Conservation (phyloP, 306 rosid genomes). For the Lathyrus sativus region DNA sequence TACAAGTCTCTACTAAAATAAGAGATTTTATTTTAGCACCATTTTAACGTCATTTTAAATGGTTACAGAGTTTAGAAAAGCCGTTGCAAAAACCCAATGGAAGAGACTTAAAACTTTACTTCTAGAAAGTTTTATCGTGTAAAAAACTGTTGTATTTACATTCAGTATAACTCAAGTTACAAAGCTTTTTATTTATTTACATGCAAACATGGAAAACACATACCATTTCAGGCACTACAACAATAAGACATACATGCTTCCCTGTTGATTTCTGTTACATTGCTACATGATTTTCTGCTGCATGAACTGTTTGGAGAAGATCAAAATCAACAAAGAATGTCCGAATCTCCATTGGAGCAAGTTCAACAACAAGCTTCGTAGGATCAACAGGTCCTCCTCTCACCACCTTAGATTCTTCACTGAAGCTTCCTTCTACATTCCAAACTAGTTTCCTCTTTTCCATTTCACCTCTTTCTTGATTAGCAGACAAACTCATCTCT, state of each 20-base stretch:
- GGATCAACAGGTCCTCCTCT: slow-evolving; percentile 80
- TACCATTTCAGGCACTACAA: slow-evolving; percentile 14
- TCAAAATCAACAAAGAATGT: slow-evolving; percentile 53
- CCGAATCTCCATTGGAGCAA: slow-evolving; percentile 85
- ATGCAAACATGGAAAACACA: neutral
- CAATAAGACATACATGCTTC: slow-evolving; percentile 15
- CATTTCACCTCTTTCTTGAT: slow-evolving; percentile 83
- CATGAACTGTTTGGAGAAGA: slow-evolving; percentile 40
- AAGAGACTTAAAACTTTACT: neutral
- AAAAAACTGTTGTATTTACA: neutral
- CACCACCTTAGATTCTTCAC: slow-evolving; percentile 54
- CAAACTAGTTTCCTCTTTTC: slow-evolving; percentile 68
- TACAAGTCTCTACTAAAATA: too few species aligned
- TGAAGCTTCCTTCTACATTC: slow-evolving; percentile 73
- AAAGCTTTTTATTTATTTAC: slow-evolving; percentile 14
- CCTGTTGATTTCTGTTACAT: slow-evolving; percentile 28
- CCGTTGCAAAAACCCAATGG: too few species aligned
- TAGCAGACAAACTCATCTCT: slow-evolving; percentile 80
- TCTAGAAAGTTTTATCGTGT: neutral
- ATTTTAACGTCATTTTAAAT: too few species aligned
- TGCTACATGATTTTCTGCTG: slow-evolving; percentile 33
- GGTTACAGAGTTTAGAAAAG: too few species aligned
- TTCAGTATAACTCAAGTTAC: slow-evolving; percentile 9
- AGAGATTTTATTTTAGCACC: too few species aligned
- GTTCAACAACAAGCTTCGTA: slow-evolving; percentile 65